A percentile compares a stretch with the other conserved stretches of the same genome.
phyloP scores from a whole-genome alignment of 306 rosid genomes.

The Coriaria nepalensis region DNA sequence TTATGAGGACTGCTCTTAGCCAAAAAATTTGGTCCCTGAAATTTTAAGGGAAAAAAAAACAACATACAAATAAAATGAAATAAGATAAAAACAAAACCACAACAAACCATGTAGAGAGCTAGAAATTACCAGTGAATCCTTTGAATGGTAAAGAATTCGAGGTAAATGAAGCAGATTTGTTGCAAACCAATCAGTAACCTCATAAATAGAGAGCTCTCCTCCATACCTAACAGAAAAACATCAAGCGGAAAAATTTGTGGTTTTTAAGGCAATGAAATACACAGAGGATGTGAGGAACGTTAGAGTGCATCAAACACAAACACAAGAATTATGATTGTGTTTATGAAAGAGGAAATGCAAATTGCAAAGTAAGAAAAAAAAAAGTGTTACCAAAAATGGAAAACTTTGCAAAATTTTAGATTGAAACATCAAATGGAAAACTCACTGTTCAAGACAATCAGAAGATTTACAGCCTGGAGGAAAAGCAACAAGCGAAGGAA shows the following conservation, averaged over 20 bases:
- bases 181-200: constrained; percentile 81
- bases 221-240: constrained; percentile 39
- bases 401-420: too few species aligned
- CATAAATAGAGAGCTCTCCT: constrained; percentile 53
- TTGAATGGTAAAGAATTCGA: constrained; percentile 66
- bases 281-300: too few species aligned
- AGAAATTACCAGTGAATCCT: constrained; percentile 63
- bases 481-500: constrained; percentile 67
- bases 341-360: too few species aligned
- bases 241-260: not conserved
- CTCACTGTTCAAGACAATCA: constrained; percentile 68
- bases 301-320: too few species aligned
- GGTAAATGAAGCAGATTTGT: constrained; percentile 60
- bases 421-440: too few species aligned
- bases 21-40: constrained; percentile 66
- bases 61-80: not conserved
- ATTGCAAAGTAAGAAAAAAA: too few species aligned
- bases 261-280: not conserved
- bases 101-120: constrained; percentile 4
- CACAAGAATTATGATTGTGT: too few species aligned
- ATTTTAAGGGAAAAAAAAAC: constrained; percentile 12
- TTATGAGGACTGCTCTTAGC: constrained; percentile 60
- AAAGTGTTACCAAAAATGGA: too few species aligned
- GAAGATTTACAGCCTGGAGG: constrained; percentile 46
- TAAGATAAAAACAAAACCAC: too few species aligned